Percentiles rank a stretch among this genome's conserved stretches.
These are phyloP conservation scores for Pseudonectria foliicola DNA, from an alignment of 2,329 filamentous ascomycete genomes.

Conservation along the genomic window DNA sequence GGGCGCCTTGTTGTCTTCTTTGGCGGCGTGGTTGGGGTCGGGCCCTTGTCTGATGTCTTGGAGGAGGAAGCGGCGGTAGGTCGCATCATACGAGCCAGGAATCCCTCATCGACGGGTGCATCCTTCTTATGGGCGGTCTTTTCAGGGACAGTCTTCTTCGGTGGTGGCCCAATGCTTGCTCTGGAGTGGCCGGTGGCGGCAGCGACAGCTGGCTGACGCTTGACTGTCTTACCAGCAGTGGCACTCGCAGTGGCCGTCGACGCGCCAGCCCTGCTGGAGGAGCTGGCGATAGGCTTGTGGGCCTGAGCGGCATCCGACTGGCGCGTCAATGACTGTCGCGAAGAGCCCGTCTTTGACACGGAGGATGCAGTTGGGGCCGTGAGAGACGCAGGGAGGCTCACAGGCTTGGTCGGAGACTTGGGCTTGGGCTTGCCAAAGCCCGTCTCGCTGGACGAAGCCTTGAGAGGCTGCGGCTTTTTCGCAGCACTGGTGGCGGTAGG, in stretches of 20 bases:
- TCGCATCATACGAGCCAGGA: conserved; percentile 76
- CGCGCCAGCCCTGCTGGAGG: conserved; percentile 39
- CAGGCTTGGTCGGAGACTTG: conserved; percentile 63
- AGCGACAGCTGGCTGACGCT: conserved; percentile 38
- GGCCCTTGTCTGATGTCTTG: conserved; percentile 58
- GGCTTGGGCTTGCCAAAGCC: conserved; percentile 52
- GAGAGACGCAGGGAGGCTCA: conserved; percentile 59
- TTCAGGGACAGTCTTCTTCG: conserved; percentile 38
- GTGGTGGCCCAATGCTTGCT: conserved; percentile 51
- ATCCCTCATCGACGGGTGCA: conserved; percentile 58
- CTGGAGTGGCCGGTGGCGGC: conserved; percentile 37
- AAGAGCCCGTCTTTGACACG: conserved; percentile 46
- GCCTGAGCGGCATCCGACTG: conserved; percentile 29
- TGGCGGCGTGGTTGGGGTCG: conserved; percentile 40
- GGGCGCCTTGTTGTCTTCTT: conserved; percentile 27
- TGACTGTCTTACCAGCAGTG: conserved; percentile 27
- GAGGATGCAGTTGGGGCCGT: conserved; percentile 65
- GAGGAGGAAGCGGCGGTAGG: conserved; percentile 63
- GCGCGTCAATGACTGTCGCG: conserved; percentile 18
- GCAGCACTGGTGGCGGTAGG: conserved; percentile 24
- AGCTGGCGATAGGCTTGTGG: conserved; percentile 29
- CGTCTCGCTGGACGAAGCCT: conserved; percentile 31
- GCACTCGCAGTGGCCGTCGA: conserved; percentile 22
- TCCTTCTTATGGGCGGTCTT: conserved; percentile 38
- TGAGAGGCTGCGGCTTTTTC: conserved; percentile 39